phyloP scores from a whole-genome alignment of 495 filamentous ascomycete genomes.

The Jackrogersella minutella region DNA sequence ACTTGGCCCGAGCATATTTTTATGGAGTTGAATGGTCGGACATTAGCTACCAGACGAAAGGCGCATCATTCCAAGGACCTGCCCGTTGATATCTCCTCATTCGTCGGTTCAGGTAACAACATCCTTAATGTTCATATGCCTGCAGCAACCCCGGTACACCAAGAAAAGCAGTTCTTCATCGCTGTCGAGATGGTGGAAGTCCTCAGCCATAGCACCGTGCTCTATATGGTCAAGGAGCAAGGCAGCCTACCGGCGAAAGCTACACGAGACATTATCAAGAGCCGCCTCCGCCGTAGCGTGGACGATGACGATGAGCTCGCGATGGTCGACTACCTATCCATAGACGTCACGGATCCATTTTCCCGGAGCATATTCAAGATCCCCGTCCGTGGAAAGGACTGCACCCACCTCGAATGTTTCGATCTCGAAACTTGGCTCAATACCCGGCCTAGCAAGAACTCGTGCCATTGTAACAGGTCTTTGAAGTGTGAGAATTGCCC shows the following conservation, averaged over 20 bases:
- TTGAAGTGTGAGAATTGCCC: constrained; percentile 43
- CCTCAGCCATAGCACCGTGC: constrained; percentile 58
- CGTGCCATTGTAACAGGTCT: constrained; percentile 43
- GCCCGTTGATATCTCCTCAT: constrained; percentile 73
- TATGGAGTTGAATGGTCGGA: constrained; percentile 68
- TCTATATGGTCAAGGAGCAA: constrained; percentile 48
- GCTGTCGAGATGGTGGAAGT: constrained; percentile 71
- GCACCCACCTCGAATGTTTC: constrained; percentile 82
- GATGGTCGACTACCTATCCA: constrained; percentile 68
- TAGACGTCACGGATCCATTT: constrained; percentile 82
- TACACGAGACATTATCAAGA: constrained; percentile 59
- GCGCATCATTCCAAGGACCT: constrained; percentile 76
- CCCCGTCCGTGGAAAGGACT: constrained; percentile 69
- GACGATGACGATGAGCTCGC: constrained; percentile 71
- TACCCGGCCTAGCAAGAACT: constrained; percentile 62
- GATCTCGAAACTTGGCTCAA: constrained; percentile 82
- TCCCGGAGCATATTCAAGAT: constrained; percentile 70
- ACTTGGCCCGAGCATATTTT: constrained; percentile 78
- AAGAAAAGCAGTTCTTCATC: constrained; percentile 54
- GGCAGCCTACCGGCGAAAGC: constrained; percentile 46
- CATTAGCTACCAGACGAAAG: constrained; percentile 69
- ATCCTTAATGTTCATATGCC: constrained; percentile 63
- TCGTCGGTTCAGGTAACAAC: constrained; percentile 64
- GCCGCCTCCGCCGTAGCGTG: constrained; percentile 47
- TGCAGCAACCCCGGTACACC: constrained; percentile 19